These are phyloP conservation scores for Camellia granthamiana DNA, from an alignment of 148 eudicot species.

Conservation along the genomic window DNA sequence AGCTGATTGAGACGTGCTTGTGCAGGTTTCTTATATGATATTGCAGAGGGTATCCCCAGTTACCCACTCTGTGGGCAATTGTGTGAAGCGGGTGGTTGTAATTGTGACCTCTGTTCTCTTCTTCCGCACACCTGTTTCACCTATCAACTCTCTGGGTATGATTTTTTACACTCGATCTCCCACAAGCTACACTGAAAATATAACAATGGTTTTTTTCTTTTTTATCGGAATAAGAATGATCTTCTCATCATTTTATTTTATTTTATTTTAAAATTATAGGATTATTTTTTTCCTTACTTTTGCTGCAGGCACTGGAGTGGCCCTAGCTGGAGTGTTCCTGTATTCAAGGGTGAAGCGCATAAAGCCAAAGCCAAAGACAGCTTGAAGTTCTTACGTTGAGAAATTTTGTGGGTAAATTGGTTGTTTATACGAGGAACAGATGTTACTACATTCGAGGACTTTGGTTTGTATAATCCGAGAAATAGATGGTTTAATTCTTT, in stretches of 20 bases:
- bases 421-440: constrained; percentile 10
- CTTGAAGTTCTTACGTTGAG: constrained; percentile 26
- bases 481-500: not conserved
- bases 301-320: constrained; percentile 76
- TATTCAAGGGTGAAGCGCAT: constrained; percentile 80
- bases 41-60: constrained; percentile 92
- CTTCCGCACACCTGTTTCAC: constrained; percentile 78
- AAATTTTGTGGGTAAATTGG: constrained; percentile 15
- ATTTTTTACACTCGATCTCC: constrained; percentile 4
- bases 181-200: not conserved
- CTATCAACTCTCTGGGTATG: constrained; percentile 74
- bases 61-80: constrained; percentile 85
- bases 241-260: not conserved
- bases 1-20: not conserved
- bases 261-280: not conserved
- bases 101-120: constrained; percentile 83
- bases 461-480: too few relatives aligned
- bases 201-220: not conserved
- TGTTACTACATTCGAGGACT: constrained; percentile 2
- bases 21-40: constrained; percentile 95
- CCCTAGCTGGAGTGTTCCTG: constrained; percentile 91
- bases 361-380: constrained; percentile 67
- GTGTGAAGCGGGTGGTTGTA: constrained; percentile 94
- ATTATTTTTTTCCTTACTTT: not conserved
- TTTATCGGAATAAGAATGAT: not conserved